Base-by-base conservation (phyloP, 2,329 filamentous ascomycete genomes). In the Lachnum nothofagi region DNA sequence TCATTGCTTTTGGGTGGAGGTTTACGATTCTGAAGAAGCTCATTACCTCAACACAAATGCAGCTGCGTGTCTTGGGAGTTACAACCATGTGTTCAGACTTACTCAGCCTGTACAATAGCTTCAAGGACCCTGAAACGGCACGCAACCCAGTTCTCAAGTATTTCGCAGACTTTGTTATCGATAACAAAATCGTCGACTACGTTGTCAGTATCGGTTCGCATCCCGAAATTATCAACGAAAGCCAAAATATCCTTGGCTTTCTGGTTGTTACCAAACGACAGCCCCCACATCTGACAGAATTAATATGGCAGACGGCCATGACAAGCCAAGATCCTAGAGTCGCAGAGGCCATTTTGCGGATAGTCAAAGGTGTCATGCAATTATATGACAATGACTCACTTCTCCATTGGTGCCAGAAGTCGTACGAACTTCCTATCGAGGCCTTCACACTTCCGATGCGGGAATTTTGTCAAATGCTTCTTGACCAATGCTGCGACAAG, bases 201-300 rank as follows among this genome's bases (percentile, higher is more conserved):
- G 82, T 98, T 39, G 79, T 96, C 44, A 88, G 91, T 2, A 83
- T 91, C 12, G 90, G 90, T 48, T 96, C 91, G 25, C 93, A 97
- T 62, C 89, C 91, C 1, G 90, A 95, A 63, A 81, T 97, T 45
- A 93, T 94, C 17, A 76, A 78, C 29, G 82, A 90, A 57, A 88
- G 88, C 61, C 77, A 78, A 34, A 95, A 95, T 55, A 86, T 97
- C 45, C 75, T 96, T 41, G 88, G 88, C 1, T 97, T 97, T 61
- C 73, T 97, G 44, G 79, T 89, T 19, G 86, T 93, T 12, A 93
- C 88, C 0, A 76, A 77, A 46, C 84, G 81, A 12, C 95, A 91
- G 67, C 80, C 78, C 0, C 67, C 81, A 27, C 69, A 76, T 17
- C 85, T 94, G 61, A 87, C 87, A 1, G 86, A 95, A 62, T 76